Base-by-base conservation (phyloP, 2,329 filamentous ascomycete genomes). In the Aspergillus sp. region DNA sequence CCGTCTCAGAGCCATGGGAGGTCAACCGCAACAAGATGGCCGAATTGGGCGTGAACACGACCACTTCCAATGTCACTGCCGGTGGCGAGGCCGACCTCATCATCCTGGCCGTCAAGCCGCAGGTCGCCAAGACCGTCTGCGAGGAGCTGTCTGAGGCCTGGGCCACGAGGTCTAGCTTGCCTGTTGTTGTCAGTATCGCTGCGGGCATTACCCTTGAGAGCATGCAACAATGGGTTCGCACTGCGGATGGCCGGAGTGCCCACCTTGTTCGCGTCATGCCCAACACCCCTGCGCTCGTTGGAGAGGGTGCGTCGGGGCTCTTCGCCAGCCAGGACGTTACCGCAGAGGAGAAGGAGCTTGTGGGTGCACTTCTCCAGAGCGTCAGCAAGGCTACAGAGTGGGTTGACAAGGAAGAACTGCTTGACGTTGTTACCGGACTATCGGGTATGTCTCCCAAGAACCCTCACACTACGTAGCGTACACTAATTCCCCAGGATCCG, bases 211-310 rank as follows among this genome's bases (percentile, higher is more conserved):
- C 70, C 2, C 61, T 73, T 15, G 60, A 61, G 6, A 72, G 70
- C 50, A 30, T 73, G 59, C 56, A 66, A 42, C 62, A 64, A 37
- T 73, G 71, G 71, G 58, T 70, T 15, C 58, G 54, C n/a, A 70
- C 67, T 0, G 47, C 48, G 11, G 68, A 71, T 44, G 66, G 68
- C 3, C 59, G 63, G 9, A 56, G 54, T 0, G 63, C 67, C 6
- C 70, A 70, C 52, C 63, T 68, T 48, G 69, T 73, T 6, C 69
- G 71, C n/a, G 71, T 73, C 8, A 73, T 73, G 71, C 71, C 71
- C 5, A 73, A 73, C 52, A 73, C 71, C 1, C 71, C 71, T 2
- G 71, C 71, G 4, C 59, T 73, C 3, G 69, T 73, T 2, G 63
- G 66, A 0, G 70, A 73, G 63, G 71, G 71, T n/a, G 70, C 71